phyloP scores from a whole-genome alignment of 345 rosid species.

The Hypericum perforatum region DNA sequence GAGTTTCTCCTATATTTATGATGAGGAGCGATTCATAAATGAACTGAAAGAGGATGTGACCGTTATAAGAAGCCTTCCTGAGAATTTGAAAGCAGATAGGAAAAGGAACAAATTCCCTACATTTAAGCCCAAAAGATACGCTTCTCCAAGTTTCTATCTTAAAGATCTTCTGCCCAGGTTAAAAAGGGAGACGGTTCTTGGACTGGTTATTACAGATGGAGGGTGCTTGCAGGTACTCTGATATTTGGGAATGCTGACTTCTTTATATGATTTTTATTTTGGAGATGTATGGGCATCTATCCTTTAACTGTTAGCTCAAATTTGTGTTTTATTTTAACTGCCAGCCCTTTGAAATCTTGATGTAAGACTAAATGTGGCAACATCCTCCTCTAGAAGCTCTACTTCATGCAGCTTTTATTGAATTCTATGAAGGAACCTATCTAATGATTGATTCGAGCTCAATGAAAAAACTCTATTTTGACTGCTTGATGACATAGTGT shows the following conservation, averaged over 20 bases:
- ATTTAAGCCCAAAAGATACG: conserved; percentile 65
- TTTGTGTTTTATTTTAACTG: too few relatives aligned
- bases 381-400: too few relatives aligned
- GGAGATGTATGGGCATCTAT: too few relatives aligned
- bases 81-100: conserved; percentile 64
- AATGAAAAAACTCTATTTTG: too few relatives aligned
- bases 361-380: too few relatives aligned
- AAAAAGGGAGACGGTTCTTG: conserved; percentile 64
- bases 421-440: too few relatives aligned
- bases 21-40: conserved; percentile 86
- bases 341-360: too few relatives aligned
- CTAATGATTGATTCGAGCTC: too few relatives aligned
- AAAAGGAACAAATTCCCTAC: conserved; percentile 58
- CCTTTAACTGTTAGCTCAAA: too few relatives aligned
- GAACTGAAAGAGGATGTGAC: conserved; percentile 77
- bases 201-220: conserved; percentile 67
- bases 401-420: too few relatives aligned
- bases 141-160: conserved; percentile 68
- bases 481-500: too few relatives aligned
- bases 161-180: conserved; percentile 68
- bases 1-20: conserved; percentile 91
- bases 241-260: conserved; percentile 1
- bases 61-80: conserved; percentile 64
- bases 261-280: too few relatives aligned
- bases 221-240: conserved; percentile 80